Conservation (phyloP, 78 protist species). For the Creolimax fragrantissima region DNA sequence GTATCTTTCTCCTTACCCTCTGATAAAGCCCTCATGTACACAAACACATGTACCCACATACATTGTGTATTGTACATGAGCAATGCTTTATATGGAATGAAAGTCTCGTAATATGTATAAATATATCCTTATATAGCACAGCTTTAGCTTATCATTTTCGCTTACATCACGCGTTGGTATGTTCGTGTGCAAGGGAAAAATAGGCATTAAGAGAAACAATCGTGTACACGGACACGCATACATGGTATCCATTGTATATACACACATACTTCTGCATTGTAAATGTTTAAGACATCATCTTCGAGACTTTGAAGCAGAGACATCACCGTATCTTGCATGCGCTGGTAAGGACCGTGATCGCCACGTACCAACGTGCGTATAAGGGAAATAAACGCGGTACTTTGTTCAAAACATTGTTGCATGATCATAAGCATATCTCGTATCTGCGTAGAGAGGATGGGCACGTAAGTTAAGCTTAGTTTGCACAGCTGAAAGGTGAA, state of each 20-base stretch:
- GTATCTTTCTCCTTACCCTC: no score
- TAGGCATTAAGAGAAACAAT: no score
- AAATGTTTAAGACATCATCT: no score
- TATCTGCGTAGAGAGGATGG: background rate
- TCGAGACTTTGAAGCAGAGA: background rate
- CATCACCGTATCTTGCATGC: no score
- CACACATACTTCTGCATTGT: background rate
- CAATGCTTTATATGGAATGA: background rate
- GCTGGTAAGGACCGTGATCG: background rate
- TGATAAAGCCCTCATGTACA: background rate
- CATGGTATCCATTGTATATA: background rate
- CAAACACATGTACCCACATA: slow-evolving; percentile 6
- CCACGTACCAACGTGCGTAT: background rate
- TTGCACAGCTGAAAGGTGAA: no score
- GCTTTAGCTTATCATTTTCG: no score
- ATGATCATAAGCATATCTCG: background rate
- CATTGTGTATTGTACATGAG: background rate
- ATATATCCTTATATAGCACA: no score
- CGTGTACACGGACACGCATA: background rate
- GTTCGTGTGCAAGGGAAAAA: no score
- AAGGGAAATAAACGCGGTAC: background rate
- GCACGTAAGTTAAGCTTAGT: no score
- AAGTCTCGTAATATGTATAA: background rate
- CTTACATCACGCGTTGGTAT: no score
- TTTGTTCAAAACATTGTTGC: background rate